Evolutionary conservation across 257 asterid genomes (phyloP), one percentile per base, ranked within the genome.

Genomic region (Solanum pennellii): DNA sequence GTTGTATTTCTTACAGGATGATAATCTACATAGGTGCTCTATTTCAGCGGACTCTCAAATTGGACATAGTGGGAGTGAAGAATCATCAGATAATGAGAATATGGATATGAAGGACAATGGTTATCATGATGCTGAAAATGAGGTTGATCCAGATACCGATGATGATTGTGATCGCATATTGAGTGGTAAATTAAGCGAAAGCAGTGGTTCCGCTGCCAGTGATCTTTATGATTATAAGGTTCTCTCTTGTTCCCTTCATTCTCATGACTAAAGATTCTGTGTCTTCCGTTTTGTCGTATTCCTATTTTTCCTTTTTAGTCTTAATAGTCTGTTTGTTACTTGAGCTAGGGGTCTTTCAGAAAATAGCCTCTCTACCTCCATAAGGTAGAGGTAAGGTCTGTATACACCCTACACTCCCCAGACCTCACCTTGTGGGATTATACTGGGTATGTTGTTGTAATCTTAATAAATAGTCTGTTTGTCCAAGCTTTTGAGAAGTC

Each of bases 161-260:
- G 92, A 90, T 88, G 98, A 94, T 86, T 93, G 77, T 88, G 96
- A 92, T 86, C 98, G 98, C 41, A 94, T 94, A 87, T 95, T 92
- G 89, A 93, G 99, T 89, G 98, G 98, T 88, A 94, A 93, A 91
- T 89, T 95, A 86, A 95, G 99, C 89, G 98, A 92, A 92, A 93
- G 96, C 91, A 96, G 99, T 86, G 98, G 98, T 88, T 96, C 98
- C 52, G 95, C 94, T 87, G 94, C 96, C 84, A 93, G 94, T 88
- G 98, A 95, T 95, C 95, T 96, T 85, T 96, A 95, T 92, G 97
- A 95, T 88, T 95, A 91, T 87, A 94, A 97, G 99, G 99, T 97
- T 87, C 25, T 68, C 88, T 59, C 90, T 60, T 82, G 45, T 82
- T 76, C 37, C 37, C 23, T 76, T 27, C 23, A 2, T 75, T 41